phyloP scores from a whole-genome alignment of 108 stramenopile genomes.

The Discostella pseudostelligera region DNA sequence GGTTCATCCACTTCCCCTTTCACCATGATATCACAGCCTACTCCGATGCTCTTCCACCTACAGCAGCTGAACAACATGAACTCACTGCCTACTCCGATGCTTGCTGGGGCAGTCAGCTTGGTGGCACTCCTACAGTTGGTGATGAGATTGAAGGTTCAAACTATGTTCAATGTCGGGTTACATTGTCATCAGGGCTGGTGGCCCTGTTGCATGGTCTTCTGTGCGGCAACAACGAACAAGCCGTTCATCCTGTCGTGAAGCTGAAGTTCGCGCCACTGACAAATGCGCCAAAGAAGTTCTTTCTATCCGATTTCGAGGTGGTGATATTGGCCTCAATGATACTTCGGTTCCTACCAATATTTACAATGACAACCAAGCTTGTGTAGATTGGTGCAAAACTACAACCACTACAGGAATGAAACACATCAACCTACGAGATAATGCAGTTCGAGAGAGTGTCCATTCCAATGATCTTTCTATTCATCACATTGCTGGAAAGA shows the following conservation, averaged over 20 bases:
- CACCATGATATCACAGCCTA: conserved; percentile 8
- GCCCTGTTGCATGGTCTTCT: conserved; percentile 13
- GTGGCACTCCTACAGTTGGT: background rate
- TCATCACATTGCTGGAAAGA: conserved; percentile 9
- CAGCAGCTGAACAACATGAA: background rate
- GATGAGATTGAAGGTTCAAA: conserved; percentile 15
- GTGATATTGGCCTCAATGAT: conserved; percentile 7
- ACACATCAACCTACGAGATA: conserved; percentile 23
- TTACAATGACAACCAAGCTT: conserved; percentile 26
- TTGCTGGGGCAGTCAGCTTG: conserved; percentile 18
- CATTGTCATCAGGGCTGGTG: conserved; percentile 4
- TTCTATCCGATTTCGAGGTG: background rate
- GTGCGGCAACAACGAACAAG: conserved; percentile 14
- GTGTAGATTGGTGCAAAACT: conserved; percentile 10
- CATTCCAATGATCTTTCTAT: background rate
- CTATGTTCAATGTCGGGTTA: conserved; percentile 17
- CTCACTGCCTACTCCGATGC: conserved; percentile 13
- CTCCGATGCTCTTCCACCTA: conserved; percentile 9
- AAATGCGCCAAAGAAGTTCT: conserved; percentile 10
- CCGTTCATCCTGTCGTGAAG: conserved; percentile 16
- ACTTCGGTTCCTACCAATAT: background rate
- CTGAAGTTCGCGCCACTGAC: conserved; percentile 19
- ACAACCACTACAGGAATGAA: conserved; percentile 15
- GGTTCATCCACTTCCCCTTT: conserved; percentile 15
- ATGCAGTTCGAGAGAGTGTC: conserved; percentile 5